Evolutionary conservation across 345 rosid genomes (phyloP).

Genomic region (Melaleuca quinquenervia): DNA sequence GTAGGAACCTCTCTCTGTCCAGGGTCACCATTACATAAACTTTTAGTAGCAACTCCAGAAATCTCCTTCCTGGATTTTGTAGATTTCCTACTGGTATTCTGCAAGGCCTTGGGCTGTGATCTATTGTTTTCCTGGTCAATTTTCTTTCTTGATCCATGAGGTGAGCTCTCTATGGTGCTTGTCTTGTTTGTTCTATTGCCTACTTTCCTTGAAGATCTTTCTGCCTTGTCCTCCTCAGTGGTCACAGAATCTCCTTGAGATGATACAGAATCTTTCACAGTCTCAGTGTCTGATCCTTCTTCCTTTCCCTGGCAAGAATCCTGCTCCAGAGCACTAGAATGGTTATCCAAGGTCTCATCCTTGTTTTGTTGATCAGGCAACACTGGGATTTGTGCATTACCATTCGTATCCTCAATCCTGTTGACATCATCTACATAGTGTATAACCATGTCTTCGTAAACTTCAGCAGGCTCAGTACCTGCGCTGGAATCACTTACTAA

Average conservation of each 20-base stretch:
- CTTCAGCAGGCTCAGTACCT: constrained; percentile 46
- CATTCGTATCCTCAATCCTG: constrained; percentile 27
- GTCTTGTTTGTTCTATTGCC: constrained; percentile 5
- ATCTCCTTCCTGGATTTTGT: constrained; percentile 18
- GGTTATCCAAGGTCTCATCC: constrained; percentile 21
- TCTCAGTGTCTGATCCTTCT: constrained; percentile 49
- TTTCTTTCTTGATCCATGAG: constrained; percentile 8
- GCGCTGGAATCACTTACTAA: constrained; percentile 46
- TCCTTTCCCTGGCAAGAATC: constrained; percentile 26
- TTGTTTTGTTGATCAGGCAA: constrained; percentile 5
- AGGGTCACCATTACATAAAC: constrained; percentile 10
- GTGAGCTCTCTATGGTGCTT: constrained; percentile 6
- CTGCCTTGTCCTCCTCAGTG: constrained; percentile 29
- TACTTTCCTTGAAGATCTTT: constrained; percentile 10
- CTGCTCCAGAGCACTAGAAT: constrained; percentile 30
- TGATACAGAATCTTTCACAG: constrained; percentile 40
- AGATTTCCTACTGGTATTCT: constrained; percentile 16
- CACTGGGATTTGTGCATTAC: constrained; percentile 10
- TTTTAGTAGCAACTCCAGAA: constrained; percentile 13
- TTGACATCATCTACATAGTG: constrained; percentile 55
- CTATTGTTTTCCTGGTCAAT: constrained; percentile 15
- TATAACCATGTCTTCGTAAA: constrained; percentile 43
- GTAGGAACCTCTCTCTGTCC: constrained; percentile 14
- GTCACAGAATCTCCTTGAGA: constrained; percentile 22
- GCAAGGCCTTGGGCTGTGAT: constrained; percentile 5